Base-by-base conservation (phyloP, 2,329 filamentous ascomycete genomes). In the Amauroascus niger region DNA sequence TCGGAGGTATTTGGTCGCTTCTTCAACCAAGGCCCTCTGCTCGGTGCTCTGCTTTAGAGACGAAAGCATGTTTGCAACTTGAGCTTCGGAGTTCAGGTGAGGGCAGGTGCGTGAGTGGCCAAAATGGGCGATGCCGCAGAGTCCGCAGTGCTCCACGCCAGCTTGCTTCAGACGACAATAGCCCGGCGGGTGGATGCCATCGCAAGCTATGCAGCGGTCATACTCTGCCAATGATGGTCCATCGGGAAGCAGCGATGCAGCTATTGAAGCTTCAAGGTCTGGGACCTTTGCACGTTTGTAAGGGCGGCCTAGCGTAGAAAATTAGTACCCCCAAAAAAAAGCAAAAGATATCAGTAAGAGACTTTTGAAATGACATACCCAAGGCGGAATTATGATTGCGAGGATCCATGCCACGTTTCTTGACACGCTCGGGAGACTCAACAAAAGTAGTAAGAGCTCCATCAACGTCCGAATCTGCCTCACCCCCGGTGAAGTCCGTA, bases 61-160 rank as follows among this genome's bases (percentile, higher is more conserved):
- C 53, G 80, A 76, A 14, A 88, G 69, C 75, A 88, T 84, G 18
- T 77, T 70, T 52, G 77, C 74, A 14, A 88, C 73, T 62, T 87
- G 78, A 2, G 76, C 77, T 57, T 86, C 79, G 2, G 80, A 80
- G 52, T 72, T 73, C 49, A 87, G 74, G 62, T 83, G 79, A 13
- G 82, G 79, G 62, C 84, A 87, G 7, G 74, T 76, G 30, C 78
- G 73, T 1, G 69, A 67, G 51, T 73, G 64, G 2, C 81, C 81
- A 57, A 74, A 79, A 62, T 85, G 82, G 1, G 79, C 78, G 20
- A 80, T 73, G 14, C 82, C 81, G 57, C 84, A 86, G 6, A 86
- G 73, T 6, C 77, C 77, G 65, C 84, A 87, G 59, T 77, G 68
- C 61, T 85, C 81, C 1, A 77, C 71, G 1, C 80, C 79, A 7